These are phyloP conservation scores for Epichloe gansuensis DNA, from an alignment of 2,329 filamentous ascomycete species.

Conservation along the genomic window DNA sequence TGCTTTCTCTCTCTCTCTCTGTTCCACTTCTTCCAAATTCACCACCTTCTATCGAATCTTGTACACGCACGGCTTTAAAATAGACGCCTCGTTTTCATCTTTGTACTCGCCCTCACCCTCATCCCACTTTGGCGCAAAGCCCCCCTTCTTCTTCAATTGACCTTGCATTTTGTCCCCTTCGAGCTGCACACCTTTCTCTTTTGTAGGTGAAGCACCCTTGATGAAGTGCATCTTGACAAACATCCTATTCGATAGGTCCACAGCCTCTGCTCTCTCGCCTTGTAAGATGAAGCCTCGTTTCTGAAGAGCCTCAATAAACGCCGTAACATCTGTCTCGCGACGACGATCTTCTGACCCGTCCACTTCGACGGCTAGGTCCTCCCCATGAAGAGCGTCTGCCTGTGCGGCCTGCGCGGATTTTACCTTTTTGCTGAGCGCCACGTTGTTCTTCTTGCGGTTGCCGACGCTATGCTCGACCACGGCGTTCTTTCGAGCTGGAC, in stretches of 20 bases:
- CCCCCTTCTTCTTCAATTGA: conserved; percentile 36
- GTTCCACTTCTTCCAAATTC: neutral
- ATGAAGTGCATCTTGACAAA: conserved; percentile 95
- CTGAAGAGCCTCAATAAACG: conserved; percentile 72
- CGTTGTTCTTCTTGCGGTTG: conserved; percentile 41
- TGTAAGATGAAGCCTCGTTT: conserved; percentile 77
- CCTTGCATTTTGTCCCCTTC: conserved; percentile 28
- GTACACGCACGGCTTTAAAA: conserved; percentile 92
- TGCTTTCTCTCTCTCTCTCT: neutral
- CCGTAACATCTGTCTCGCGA: conserved; percentile 71
- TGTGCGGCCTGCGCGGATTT: conserved; percentile 29
- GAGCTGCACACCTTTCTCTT: conserved; percentile 56
- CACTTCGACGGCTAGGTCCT: conserved; percentile 54
- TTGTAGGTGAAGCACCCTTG: conserved; percentile 62
- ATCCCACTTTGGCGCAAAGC: conserved; percentile 41
- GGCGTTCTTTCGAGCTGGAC: conserved; percentile 26
- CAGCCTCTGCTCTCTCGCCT: conserved; percentile 42
- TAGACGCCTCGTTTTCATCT: conserved; percentile 47
- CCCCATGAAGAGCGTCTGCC: conserved; percentile 35
- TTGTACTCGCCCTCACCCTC: conserved; percentile 42
- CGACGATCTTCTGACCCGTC: conserved; percentile 51
- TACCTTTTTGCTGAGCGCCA: conserved; percentile 28
- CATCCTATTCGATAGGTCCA: conserved; percentile 91
- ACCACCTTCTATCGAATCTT: conserved; percentile 55
- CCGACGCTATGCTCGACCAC: conserved; percentile 59